Conservation (phyloP, 1,284 basidiomycete genomes). For the Cystobasidium slooffiae region DNA sequence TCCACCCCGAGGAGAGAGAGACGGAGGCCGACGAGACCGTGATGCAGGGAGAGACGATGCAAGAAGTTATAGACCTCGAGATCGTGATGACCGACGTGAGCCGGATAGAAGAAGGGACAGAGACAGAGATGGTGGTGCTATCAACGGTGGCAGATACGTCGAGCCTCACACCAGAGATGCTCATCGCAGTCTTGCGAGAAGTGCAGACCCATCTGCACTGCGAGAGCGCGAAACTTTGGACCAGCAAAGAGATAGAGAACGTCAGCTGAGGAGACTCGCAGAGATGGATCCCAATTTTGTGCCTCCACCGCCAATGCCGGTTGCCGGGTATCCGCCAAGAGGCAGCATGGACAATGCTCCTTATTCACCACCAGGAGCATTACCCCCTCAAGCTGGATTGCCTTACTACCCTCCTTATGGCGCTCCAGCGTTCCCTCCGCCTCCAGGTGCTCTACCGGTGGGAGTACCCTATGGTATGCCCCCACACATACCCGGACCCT, state of each 20-base stretch:
- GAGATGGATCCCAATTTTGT: slow-evolving; percentile 7
- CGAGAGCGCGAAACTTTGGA: not conserved
- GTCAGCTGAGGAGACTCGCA: slow-evolving; percentile 7
- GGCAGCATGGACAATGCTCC: slow-evolving; percentile 1
- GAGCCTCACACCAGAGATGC: slow-evolving; percentile 1
- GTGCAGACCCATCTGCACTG: not conserved
- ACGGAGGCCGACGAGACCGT: slow-evolving; percentile 6
- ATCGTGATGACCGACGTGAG: not conserved
- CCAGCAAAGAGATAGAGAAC: slow-evolving; percentile 18
- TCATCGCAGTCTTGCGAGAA: not conserved
- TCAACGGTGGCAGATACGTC: not conserved
- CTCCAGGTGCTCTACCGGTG: not conserved
- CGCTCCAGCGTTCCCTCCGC: not conserved
- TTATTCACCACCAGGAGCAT: not conserved
- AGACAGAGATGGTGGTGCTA: slow-evolving; percentile 7
- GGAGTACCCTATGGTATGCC: not conserved
- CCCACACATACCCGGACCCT: not conserved
- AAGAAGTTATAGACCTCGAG: not conserved
- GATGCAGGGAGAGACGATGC: slow-evolving; percentile 2
- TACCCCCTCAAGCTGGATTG: not conserved
- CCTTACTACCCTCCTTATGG: slow-evolving; percentile 7
- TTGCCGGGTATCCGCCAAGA: slow-evolving; percentile 13
- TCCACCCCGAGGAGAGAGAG: not conserved
- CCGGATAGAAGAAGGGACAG: slow-evolving; percentile 6
- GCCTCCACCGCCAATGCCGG: slow-evolving; percentile 2